A percentile compares a stretch with the other conserved stretches of the same genome.
Evolutionary conservation across 2,329 filamentous ascomycete species (phyloP).

Genomic region (Magnaporthales sp.): DNA sequence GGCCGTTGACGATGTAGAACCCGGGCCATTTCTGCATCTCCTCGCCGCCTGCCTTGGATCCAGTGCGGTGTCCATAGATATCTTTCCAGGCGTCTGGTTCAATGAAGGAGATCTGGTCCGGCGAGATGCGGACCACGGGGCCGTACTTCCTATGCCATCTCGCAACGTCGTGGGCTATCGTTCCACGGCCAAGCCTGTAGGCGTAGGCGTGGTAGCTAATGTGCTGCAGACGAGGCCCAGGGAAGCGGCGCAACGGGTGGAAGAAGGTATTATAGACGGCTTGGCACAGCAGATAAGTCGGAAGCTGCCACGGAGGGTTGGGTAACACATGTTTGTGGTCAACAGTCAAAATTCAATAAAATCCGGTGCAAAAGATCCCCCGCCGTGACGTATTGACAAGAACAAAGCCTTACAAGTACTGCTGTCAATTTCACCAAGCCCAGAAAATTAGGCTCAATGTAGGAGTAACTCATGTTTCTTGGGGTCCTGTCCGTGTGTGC

Average conservation of each 20-base stretch:
- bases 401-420: background rate
- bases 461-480: background rate
- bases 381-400: too few relatives aligned
- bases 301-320: background rate
- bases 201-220: background rate
- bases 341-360: background rate
- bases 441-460: background rate
- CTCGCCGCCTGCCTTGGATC: slow-evolving; percentile 44
- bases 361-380: too few relatives aligned
- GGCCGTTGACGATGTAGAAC: slow-evolving; percentile 7
- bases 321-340: background rate
- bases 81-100: slow-evolving; percentile 23
- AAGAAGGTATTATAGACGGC: slow-evolving; percentile 8
- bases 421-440: background rate
- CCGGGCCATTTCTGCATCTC: slow-evolving; percentile 25
- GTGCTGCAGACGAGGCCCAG: slow-evolving; percentile 8
- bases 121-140: slow-evolving; percentile 29
- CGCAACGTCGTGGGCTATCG: slow-evolving; percentile 12
- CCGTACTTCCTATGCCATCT: slow-evolving; percentile 20
- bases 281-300: background rate
- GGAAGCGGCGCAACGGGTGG: slow-evolving; percentile 10
- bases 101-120: slow-evolving; percentile 31
- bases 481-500: background rate
- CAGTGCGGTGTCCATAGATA: slow-evolving; percentile 40
- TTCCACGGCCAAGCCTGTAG: slow-evolving; percentile 9